Evolutionary conservation across 108 stramenopile genomes (phyloP), one percentile per base, ranked within the genome.

Genomic region (Skeletonema grethae): DNA sequence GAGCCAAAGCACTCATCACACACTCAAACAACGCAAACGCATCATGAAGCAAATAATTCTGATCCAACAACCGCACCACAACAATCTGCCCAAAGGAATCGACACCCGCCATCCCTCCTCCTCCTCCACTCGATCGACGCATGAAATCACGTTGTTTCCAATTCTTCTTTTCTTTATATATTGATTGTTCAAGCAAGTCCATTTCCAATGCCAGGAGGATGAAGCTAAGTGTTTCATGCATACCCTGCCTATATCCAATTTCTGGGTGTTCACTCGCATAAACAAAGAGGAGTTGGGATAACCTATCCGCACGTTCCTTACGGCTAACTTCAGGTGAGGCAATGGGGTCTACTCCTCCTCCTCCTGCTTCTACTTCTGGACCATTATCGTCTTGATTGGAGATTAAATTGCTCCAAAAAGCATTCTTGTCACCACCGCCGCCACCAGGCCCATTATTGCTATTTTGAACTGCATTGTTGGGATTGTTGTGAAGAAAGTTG

Each of bases 171-270:
- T 76, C 70, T 62, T 28, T 15, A n/a, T n/a, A n/a, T n/a, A n/a
- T 18, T 36, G 5, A 25, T 31, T 68, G 25, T 38, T 69, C 63
- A 32, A 77, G 57, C 29, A 80, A 31, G 57, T 91, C 90, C 70
- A 87, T 82, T 80, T 95, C 93, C 12, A 90, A 45, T 1, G 75
- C 88, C 76, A 83, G 70, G 38, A 92, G 32, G 6, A 92, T 48
- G 63, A 87, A 90, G 57, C 85, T 86, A 5, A 88, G 81, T 59
- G 92, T 85, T 59, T 95, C 94, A 60, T 95, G 94, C 94, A 95
- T 95, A 6, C 94, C 94, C 69, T 95, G 91, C 43, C 90, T 87
- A 80, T 95, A 92, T 55, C 91, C 94, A 56, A 90, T 82, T 10
- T 59, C 67, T 1, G 85, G 74, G 38, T 91, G 84, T 62, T 83